Base-by-base conservation (phyloP, 2,329 filamentous ascomycete species). In the Exophiala oligosperma region DNA sequence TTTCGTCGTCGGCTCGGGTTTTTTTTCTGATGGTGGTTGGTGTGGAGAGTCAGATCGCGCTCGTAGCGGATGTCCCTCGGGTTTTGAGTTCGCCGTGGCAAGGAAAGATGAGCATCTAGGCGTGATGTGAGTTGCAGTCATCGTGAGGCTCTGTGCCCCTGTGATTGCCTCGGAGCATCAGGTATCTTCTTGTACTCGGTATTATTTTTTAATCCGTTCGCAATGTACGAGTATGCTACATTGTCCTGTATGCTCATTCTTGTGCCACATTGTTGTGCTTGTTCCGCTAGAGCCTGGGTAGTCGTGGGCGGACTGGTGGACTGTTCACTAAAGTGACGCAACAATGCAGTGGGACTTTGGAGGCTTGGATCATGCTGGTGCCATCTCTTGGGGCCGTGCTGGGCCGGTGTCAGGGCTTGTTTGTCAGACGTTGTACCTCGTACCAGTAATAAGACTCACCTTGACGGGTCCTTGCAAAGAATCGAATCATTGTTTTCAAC, bases 321-420 rank as follows among this genome's bases (percentile, higher is more conserved):
- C 44, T 47, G 35, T 12, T 17, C 23, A 17, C 17, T 28, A 56
- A 37, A 49, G 54, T 61, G 59, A 61, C 59, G 59, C 59, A 61
- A 61, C 59, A 49, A 38, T 44, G 55, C 21, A 52, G 54, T 51
- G 59, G 54, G 57, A 48, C 55, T 52, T 53, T 43, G 51, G 49
- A 21, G 46, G 49, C 49, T 46, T 44, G n/a, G 49, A 53, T 37
- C 24, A 49, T 28, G 23, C 17, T 49, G 24, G 50, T 43, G 50
- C 57, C 49, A 37, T 38, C 21, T 56, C 50, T 56, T 50, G 51
- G 58, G 58, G 46, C 46, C 23, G 46, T 29, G 46, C 28, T 48
- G 40, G 11, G 40, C 21, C 40, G 6, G 6, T 43, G 40, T 43
- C 40, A 43, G 40, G 21, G 32, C 24, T n/a, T 17, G 24, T 14